These are phyloP conservation scores for Kwoniella heveanensis DNA, from an alignment of 768 basidiomycete species.

Conservation along the genomic window DNA sequence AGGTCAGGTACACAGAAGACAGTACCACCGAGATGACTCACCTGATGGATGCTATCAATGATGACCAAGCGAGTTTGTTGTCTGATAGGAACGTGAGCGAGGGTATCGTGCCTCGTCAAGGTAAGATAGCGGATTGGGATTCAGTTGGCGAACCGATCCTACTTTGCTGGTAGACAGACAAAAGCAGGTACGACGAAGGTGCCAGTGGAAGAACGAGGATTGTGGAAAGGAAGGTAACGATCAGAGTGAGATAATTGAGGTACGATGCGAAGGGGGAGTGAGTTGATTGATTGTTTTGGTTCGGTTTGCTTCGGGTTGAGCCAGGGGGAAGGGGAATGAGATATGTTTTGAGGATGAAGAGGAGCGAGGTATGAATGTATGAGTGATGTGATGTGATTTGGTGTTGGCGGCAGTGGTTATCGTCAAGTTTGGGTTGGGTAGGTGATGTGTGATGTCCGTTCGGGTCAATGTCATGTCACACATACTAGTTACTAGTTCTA, in stretches of 20 bases:
- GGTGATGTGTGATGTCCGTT: neutral
- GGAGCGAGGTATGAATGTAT: neutral
- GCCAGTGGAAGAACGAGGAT: neutral
- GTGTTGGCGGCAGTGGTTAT: neutral
- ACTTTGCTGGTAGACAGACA: no score
- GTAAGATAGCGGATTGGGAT: no score
- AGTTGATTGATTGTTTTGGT: no score
- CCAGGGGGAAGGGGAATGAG: neutral
- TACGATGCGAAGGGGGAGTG: neutral
- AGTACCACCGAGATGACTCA: neutral
- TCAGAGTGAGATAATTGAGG: constrained; percentile 3
- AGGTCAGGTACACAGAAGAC: no score
- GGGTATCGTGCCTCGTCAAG: neutral
- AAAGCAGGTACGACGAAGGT: neutral
- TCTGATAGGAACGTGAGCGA: neutral
- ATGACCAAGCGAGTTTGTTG: neutral
- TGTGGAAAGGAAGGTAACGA: neutral
- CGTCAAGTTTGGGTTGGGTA: neutral
- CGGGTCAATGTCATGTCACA: neutral
- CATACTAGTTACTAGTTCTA: no score
- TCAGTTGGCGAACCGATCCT: no score
- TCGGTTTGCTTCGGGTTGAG: neutral
- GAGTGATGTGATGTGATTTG: neutral
- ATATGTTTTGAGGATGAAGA: neutral
- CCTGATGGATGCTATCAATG: neutral